Conservation (phyloP, 805 yeast genomes). For the Pichia nakasei region DNA sequence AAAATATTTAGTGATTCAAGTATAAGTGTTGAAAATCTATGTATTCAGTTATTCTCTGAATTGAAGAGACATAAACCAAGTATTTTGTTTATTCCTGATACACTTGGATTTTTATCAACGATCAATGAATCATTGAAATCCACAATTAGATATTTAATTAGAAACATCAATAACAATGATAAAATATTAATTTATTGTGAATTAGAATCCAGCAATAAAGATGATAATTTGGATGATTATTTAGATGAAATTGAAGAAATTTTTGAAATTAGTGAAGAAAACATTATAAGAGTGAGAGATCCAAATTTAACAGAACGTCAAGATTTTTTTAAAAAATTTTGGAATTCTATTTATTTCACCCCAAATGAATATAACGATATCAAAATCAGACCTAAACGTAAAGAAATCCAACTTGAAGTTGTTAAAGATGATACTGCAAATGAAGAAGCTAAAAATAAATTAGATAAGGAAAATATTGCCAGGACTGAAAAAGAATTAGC, state of each 20-base stretch:
- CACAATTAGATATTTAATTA: slow-evolving; percentile 60
- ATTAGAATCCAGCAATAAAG: slow-evolving; percentile 48
- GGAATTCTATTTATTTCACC: slow-evolving; percentile 48
- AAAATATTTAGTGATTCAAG: slow-evolving; percentile 70
- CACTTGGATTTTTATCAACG: slow-evolving; percentile 66
- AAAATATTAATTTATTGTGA: slow-evolving; percentile 66
- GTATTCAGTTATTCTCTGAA: slow-evolving; percentile 78
- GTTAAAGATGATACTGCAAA: slow-evolving; percentile 2
- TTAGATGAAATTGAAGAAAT: slow-evolving; percentile 30
- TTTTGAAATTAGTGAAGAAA: slow-evolving; percentile 51
- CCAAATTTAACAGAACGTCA: slow-evolving; percentile 42
- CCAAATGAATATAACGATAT: slow-evolving; percentile 68
- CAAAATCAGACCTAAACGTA: slow-evolving; percentile 45
- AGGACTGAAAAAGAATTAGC: slow-evolving; percentile 37
- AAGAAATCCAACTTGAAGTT: slow-evolving; percentile 32
- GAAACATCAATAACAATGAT: slow-evolving; percentile 64
- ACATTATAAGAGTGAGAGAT: slow-evolving; percentile 31
- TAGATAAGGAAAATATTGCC: slow-evolving; percentile 24
- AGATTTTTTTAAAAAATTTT: slow-evolving; percentile 47
- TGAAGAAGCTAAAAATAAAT: slow-evolving; percentile 2
- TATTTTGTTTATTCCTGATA: slow-evolving; percentile 71
- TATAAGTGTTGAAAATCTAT: slow-evolving; percentile 71
- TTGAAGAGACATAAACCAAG: slow-evolving; percentile 87
- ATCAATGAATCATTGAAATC: slow-evolving; percentile 63
- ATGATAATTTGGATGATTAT: slow-evolving; percentile 32